Conservation (phyloP, 768 basidiomycete species). For the Cystoderma amianthinum region DNA sequence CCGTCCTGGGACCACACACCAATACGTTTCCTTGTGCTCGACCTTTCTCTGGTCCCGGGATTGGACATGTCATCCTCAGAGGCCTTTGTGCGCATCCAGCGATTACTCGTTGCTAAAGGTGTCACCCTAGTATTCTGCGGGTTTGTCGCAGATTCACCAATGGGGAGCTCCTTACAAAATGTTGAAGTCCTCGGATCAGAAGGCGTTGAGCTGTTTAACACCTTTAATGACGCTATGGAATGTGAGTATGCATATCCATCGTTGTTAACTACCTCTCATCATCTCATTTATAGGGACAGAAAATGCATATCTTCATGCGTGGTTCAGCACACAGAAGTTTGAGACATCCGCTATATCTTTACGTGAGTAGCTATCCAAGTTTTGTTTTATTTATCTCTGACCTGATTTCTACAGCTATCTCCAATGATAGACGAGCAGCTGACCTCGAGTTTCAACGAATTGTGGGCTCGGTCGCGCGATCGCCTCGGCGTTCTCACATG, state of each 20-base stretch:
- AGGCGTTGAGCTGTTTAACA: conserved; percentile 75
- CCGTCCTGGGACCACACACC: conserved; percentile 68
- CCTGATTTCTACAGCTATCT: conserved; percentile 52
- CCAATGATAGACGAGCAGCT: conserved; percentile 43
- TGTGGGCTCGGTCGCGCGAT: conserved; percentile 43
- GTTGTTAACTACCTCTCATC: not conserved
- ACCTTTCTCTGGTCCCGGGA: conserved; percentile 79
- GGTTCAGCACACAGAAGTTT: conserved; percentile 62
- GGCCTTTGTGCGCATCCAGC: conserved; percentile 87
- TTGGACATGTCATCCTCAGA: conserved; percentile 95
- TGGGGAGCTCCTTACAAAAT: conserved; percentile 67
- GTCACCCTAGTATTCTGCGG: conserved; percentile 91
- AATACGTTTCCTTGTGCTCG: conserved; percentile 85
- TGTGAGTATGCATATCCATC: conserved; percentile 55
- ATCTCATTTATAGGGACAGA: conserved; percentile 65
- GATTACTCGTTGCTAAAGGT: conserved; percentile 66
- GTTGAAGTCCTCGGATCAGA: conserved; percentile 77
- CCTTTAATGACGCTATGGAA: conserved; percentile 88
- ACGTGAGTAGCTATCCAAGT: conserved; percentile 25
- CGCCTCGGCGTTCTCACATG: conserved; percentile 63
- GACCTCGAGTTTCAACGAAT: conserved; percentile 37
- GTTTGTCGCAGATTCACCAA: conserved; percentile 48
- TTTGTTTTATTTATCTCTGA: no score
- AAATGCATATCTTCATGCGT: conserved; percentile 82
- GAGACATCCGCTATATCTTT: conserved; percentile 39